A percentile compares a stretch with the other conserved stretches of the same genome.
phyloP scores from a whole-genome alignment of 164 flowering plant genomes.

The Berberis thunbergii region DNA sequence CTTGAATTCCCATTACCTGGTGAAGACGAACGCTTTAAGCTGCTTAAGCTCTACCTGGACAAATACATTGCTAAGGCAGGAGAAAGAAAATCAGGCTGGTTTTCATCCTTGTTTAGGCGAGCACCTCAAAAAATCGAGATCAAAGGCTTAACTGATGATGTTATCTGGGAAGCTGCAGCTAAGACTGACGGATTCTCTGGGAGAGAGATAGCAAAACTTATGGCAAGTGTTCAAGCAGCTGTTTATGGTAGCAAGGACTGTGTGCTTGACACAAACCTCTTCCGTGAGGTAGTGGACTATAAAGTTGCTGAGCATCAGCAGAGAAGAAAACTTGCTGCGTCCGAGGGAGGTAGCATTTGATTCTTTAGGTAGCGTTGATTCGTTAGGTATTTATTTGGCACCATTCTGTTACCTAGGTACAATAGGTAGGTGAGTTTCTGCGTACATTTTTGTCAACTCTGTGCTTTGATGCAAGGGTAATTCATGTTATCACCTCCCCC shows the following conservation, averaged over 20 bases:
- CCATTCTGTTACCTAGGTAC: neutral
- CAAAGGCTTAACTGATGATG: conserved; percentile 63
- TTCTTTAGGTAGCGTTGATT: neutral
- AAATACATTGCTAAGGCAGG: conserved; percentile 84
- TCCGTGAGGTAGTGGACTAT: conserved; percentile 91
- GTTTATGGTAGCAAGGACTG: conserved; percentile 84
- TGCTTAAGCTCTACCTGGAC: conserved; percentile 75
- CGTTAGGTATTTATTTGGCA: neutral
- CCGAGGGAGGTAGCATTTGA: conserved; percentile 20
- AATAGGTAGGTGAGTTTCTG: conserved; percentile 11
- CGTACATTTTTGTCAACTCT: neutral
- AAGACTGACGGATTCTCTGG: conserved; percentile 92
- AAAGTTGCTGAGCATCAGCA: conserved; percentile 96
- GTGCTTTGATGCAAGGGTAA: neutral
- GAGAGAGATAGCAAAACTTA: conserved; percentile 89
- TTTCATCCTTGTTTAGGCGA: conserved; percentile 34
- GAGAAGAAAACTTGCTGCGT: conserved; percentile 55
- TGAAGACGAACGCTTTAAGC: conserved; percentile 77
- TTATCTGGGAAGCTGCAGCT: conserved; percentile 73
- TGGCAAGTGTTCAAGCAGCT: conserved; percentile 97
- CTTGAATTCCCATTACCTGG: conserved; percentile 91
- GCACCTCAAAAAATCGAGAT: conserved; percentile 77
- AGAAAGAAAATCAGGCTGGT: conserved; percentile 45
- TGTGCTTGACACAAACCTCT: conserved; percentile 62
- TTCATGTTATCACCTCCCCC: neutral